Evolutionary conservation across 176 grass and related monocot species (phyloP), one percentile per base, ranked within the genome.

Genomic region (Aegilops bicornis): DNA sequence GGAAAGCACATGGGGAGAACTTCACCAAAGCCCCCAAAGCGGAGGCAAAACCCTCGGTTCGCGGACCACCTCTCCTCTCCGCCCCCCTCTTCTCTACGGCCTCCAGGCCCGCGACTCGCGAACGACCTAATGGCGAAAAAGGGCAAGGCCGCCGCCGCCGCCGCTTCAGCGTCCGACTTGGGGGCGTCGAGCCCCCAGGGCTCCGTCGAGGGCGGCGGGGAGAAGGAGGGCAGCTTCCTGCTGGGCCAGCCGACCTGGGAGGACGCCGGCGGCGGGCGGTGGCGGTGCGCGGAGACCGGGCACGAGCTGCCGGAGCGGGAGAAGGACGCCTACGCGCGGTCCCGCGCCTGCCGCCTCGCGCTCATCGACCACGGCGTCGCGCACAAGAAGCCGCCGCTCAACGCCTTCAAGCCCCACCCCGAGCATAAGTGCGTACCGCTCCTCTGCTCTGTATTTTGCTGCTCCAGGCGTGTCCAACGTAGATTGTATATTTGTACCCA

Each of bases 301-400:
- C 97, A 98, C 72, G 94, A 98, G 82, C 73, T 98, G 85, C 92
- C 86, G 31, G 90, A 91, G 80, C 91, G 88, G 79, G 97, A 98
- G 77, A 94, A 91, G 90, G 93, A 87, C 14, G 36, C 85, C 23
- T 98, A 98, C 87, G 87, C 84, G 64, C 83, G 87, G 40, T 89
- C 88, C 84, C 84, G 89, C 74, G 89, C 92, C 64, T 98, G 94
- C 81, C 88, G 97, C 76, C 83, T 98, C 78, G 94, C 88, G 7
- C 89, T 98, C 72, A 94, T 98, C 79, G 86, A 98, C 71, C 84
- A 91, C 60, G 90, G 91, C 29, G 85, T 98, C 29, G 76, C 82
- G 3, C 87, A 36, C 35, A 96, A 82, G 89, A 98, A 84, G 82
- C 84, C 94, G 35, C 97, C 94, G 68, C 88, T 98, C 64, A 94